phyloP scores from a whole-genome alignment of 441 rosid species.

The Hura crepitans region DNA sequence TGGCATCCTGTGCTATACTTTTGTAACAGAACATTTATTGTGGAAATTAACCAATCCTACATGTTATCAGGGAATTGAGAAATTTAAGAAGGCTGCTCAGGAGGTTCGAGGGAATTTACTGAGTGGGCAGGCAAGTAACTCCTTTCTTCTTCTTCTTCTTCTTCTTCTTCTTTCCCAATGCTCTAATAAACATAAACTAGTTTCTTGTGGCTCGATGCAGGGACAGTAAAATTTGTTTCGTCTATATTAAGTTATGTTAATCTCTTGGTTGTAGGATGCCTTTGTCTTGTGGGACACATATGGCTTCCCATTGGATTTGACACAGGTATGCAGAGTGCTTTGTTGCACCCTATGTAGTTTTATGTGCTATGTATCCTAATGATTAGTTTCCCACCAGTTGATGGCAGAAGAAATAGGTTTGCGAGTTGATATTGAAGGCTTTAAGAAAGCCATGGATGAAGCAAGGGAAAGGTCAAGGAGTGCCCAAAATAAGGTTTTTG shows the following conservation, averaged over 20 bases:
- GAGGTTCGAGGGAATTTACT: constrained; percentile 68
- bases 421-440: constrained; percentile 75
- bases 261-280: constrained; percentile 70
- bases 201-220: neutral
- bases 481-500: constrained; percentile 75
- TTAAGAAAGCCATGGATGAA: constrained; percentile 78
- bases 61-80: constrained; percentile 78
- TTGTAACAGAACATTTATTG: neutral
- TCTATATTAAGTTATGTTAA: constrained; percentile 13
- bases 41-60: neutral
- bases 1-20: neutral
- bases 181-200: neutral
- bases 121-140: constrained; percentile 65
- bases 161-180: neutral
- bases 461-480: constrained; percentile 95
- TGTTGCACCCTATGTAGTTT: constrained; percentile 8
- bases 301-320: constrained; percentile 95
- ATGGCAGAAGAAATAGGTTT: constrained; percentile 97
- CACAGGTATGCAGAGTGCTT: constrained; percentile 54
- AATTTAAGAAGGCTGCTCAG: constrained; percentile 83
- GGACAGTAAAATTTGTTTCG: neutral
- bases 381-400: constrained; percentile 42
- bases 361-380: constrained; percentile 23
- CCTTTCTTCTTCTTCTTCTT: neutral
- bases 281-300: constrained; percentile 93